Conservation (phyloP, 164 flowering plant genomes). For the Chimonanthus praecox region DNA sequence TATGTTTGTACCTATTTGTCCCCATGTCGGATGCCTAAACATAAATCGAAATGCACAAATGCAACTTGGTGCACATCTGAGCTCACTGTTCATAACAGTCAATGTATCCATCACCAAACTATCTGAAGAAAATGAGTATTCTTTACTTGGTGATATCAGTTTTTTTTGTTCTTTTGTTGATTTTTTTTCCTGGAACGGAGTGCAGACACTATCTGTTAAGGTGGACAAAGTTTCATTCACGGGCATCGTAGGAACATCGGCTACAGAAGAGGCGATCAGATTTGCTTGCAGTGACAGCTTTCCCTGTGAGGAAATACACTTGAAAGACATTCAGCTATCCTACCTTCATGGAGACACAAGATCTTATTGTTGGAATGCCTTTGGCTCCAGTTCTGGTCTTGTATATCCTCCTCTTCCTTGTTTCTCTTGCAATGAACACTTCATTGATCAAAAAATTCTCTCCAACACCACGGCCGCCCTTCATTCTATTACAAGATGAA, state of each 20-base stretch:
- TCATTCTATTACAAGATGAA: constrained; percentile 10
- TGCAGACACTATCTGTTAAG: constrained; percentile 68
- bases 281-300: constrained; percentile 73
- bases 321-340: constrained; percentile 55
- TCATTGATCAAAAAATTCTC: constrained; percentile 25
- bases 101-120: not conserved
- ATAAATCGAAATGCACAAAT: not conserved
- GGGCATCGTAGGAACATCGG: constrained; percentile 70
- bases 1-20: not conserved
- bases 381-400: constrained; percentile 46
- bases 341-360: constrained; percentile 28
- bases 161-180: not conserved
- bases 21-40: not conserved
- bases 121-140: no score
- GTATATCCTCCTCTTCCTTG: constrained; percentile 56
- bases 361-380: constrained; percentile 82
- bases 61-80: not conserved
- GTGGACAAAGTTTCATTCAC: constrained; percentile 52
- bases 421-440: constrained; percentile 27
- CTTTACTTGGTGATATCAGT: not conserved
- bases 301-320: constrained; percentile 58
- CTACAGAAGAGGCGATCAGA: constrained; percentile 63
- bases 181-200: not conserved
- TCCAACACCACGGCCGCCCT: constrained; percentile 9
- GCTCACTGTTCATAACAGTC: not conserved